Conservation (phyloP, 106 monocot genomes). For the Vanilla planifolia region DNA sequence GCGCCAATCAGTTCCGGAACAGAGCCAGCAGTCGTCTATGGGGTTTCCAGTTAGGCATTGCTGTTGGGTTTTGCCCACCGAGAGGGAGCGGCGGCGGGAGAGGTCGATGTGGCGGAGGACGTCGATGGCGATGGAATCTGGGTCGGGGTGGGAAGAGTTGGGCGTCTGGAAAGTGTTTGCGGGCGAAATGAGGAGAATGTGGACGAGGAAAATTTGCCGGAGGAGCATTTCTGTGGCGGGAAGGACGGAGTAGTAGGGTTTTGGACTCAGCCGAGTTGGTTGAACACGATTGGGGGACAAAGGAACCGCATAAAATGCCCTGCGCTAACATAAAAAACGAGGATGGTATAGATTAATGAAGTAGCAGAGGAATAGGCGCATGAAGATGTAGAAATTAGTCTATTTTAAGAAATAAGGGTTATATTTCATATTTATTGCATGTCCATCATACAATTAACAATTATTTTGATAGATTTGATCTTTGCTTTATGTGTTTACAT, state of each 20-base stretch:
- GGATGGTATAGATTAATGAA: too few relatives aligned
- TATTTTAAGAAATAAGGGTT: too few relatives aligned
- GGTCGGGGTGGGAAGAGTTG: slow-evolving; percentile 4
- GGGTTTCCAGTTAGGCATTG: slow-evolving; percentile 53
- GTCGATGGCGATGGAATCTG: not conserved
- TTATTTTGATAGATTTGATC: too few relatives aligned
- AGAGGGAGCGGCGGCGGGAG: not conserved
- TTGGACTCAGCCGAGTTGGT: not conserved
- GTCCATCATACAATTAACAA: too few relatives aligned
- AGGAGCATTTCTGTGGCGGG: slow-evolving; percentile 2
- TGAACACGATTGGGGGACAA: not conserved
- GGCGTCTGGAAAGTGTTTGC: not conserved
- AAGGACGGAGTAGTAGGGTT: not conserved
- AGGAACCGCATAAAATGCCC: too few relatives aligned
- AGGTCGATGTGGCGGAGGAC: slow-evolving; percentile 1
- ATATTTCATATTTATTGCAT: too few relatives aligned
- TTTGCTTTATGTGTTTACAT: too few relatives aligned
- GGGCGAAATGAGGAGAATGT: not conserved
- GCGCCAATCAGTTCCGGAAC: slow-evolving; percentile 39
- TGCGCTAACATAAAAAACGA: too few relatives aligned
- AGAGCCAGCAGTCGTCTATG: slow-evolving; percentile 83
- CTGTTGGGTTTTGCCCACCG: not conserved
- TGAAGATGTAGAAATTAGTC: too few relatives aligned
- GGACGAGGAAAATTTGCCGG: not conserved
- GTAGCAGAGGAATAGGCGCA: too few relatives aligned